Evolutionary conservation across 139 green algal species (phyloP).

Genomic region (Medakamo hakoo): DNA sequence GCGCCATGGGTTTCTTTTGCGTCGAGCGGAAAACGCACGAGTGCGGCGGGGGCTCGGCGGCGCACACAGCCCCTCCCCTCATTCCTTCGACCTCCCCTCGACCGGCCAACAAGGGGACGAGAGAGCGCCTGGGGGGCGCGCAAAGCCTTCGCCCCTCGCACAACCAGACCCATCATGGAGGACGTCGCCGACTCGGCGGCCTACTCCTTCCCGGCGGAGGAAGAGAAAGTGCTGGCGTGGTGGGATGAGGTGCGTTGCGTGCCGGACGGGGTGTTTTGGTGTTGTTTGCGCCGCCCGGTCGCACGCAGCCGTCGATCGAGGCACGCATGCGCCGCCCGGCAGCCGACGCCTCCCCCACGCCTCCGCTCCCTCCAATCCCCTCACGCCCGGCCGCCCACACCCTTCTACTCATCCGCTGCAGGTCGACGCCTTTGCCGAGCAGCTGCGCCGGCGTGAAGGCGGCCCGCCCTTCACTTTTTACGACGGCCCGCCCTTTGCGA

Average conservation of each 20-base stretch:
- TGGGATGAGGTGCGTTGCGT: conserved; percentile 78
- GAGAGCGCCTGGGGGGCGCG: no score
- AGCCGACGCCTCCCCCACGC: neutral
- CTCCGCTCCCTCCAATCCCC: neutral
- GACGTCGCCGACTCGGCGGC: conserved; percentile 47
- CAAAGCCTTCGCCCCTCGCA: no score
- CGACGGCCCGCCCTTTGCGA: conserved; percentile 96
- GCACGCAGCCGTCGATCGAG: no score
- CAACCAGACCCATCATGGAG: conserved; percentile 23
- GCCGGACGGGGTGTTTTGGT: no score
- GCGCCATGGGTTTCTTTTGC: neutral
- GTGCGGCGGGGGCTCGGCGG: no score
- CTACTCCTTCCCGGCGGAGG: conserved; percentile 71
- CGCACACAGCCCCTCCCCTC: no score
- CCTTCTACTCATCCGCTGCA: neutral
- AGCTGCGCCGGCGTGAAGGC: conserved; percentile 70
- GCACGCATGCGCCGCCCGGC: conserved; percentile 34
- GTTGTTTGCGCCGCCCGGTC: no score
- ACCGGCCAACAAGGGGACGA: no score
- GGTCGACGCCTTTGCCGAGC: conserved; percentile 66
- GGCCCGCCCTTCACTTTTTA: conserved; percentile 94
- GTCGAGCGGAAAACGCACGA: no score
- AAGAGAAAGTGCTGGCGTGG: conserved; percentile 61
- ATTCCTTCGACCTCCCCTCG: neutral
- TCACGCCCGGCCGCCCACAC: neutral